phyloP scores from a whole-genome alignment of 352 stramenopile species.

The Phytophthora pinifolia region DNA sequence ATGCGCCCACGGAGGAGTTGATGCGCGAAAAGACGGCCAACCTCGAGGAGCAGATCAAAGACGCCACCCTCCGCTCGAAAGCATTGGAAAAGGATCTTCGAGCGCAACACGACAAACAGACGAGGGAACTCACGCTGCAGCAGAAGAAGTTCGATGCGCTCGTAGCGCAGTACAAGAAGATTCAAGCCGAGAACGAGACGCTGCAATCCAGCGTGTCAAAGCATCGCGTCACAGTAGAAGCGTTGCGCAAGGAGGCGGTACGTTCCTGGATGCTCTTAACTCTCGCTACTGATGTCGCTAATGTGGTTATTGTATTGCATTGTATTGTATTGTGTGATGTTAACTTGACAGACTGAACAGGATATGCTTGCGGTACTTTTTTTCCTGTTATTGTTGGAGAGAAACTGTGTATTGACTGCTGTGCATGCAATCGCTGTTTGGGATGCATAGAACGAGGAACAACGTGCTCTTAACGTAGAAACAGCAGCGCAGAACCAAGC shows the following conservation, averaged over 20 bases:
- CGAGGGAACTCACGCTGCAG: constrained; percentile 63
- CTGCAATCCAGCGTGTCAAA: constrained; percentile 65
- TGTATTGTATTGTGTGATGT: constrained; percentile 15
- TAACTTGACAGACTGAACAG: constrained; percentile 72
- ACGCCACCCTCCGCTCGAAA: constrained; percentile 71
- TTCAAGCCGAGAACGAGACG: constrained; percentile 79
- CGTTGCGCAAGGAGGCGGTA: constrained; percentile 84
- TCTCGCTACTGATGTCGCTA: not conserved
- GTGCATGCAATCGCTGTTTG: constrained; percentile 6
- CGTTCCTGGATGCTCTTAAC: constrained; percentile 9
- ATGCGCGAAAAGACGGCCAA: constrained; percentile 89
- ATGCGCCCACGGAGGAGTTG: constrained; percentile 77
- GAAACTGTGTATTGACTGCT: not conserved
- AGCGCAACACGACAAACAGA: constrained; percentile 73
- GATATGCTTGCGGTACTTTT: constrained; percentile 75
- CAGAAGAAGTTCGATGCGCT: constrained; percentile 83
- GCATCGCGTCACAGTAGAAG: constrained; percentile 68
- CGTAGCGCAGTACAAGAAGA: constrained; percentile 81
- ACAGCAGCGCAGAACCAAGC: constrained; percentile 82
- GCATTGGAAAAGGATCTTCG: constrained; percentile 73
- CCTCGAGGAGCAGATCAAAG: constrained; percentile 88
- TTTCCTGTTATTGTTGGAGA: not conserved
- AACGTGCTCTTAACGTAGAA: constrained; percentile 83
- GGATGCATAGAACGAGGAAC: constrained; percentile 78
- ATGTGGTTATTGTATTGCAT: constrained; percentile 8